Evolutionary conservation across 371 early-diverging fungal species (phyloP).

Genomic region (Blakeslea trispora): DNA sequence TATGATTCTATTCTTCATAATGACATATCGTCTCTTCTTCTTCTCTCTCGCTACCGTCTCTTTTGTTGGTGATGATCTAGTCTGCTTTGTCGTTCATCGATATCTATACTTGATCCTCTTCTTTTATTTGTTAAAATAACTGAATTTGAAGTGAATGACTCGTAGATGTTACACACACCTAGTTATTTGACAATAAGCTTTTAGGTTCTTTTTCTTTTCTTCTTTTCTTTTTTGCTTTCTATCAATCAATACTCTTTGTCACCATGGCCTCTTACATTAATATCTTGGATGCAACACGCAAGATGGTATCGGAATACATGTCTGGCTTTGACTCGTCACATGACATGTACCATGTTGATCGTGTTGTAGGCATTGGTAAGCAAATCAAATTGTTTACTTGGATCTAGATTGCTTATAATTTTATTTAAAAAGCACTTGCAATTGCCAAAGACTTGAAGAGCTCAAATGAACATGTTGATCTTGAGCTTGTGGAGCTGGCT

Average conservation of each 20-base stretch:
- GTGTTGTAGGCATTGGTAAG: conserved; percentile 68
- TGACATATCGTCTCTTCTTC: too few species aligned
- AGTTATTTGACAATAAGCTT: too few species aligned
- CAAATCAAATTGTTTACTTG: not conserved
- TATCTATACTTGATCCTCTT: too few species aligned
- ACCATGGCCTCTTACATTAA: conserved; percentile 3
- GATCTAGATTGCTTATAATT: not conserved
- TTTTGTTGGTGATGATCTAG: too few species aligned
- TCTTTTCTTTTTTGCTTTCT: not conserved
- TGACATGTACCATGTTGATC: conserved; percentile 77
- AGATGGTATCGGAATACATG: conserved; percentile 70
- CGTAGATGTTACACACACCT: too few species aligned
- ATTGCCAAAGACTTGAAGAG: conserved; percentile 37
- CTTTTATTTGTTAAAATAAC: too few species aligned
- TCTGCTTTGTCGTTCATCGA: too few species aligned
- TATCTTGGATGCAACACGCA: conserved; percentile 41
- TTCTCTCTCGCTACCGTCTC: too few species aligned
- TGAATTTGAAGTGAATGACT: too few species aligned
- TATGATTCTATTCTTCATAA: too few species aligned
- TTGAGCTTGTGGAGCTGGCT: conserved; percentile 67
- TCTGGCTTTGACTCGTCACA: conserved; percentile 72
- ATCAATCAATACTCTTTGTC: not conserved
- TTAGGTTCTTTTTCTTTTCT: not conserved
- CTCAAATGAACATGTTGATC: conserved; percentile 38
- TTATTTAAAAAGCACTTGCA: conserved; percentile 34